Evolutionary conservation across 2,329 filamentous ascomycete species (phyloP).

Genomic region (Epichloe baconii): DNA sequence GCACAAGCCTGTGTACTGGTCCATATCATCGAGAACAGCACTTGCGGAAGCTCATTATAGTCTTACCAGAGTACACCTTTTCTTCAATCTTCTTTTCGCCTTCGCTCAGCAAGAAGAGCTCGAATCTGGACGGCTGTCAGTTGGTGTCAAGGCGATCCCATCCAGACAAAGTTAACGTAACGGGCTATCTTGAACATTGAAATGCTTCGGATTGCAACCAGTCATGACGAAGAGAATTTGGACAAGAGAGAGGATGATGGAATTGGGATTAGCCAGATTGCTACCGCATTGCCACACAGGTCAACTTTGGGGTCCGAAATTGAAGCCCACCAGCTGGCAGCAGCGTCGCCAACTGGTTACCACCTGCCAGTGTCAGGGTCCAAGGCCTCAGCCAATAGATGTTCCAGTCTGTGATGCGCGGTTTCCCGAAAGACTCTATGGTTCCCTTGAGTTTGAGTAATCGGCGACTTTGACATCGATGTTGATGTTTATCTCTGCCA

Average conservation of each 20-base stretch:
- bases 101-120: conserved; percentile 76
- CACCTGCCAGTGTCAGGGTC: neutral
- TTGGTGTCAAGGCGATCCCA: neutral
- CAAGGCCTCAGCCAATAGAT: neutral
- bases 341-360: neutral
- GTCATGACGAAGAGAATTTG: conserved; percentile 15
- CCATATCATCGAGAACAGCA: too few relatives aligned
- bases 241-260: neutral
- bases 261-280: too few relatives aligned
- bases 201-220: conserved; percentile 25
- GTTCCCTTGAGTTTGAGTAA: neutral
- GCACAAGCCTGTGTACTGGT: too few relatives aligned
- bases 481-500: neutral
- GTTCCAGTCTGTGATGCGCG: neutral
- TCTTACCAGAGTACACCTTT: conserved; percentile 75
- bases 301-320: neutral
- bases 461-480: neutral
- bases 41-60: too few relatives aligned
- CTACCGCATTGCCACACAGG: neutral
- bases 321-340: neutral
- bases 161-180: conserved; percentile 14
- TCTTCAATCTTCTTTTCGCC: conserved; percentile 91
- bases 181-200: conserved; percentile 24
- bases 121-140: conserved; percentile 51
- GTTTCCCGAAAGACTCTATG: neutral